Evolutionary conservation across 352 stramenopile species (phyloP).

Genomic region (Pythium sp.): DNA sequence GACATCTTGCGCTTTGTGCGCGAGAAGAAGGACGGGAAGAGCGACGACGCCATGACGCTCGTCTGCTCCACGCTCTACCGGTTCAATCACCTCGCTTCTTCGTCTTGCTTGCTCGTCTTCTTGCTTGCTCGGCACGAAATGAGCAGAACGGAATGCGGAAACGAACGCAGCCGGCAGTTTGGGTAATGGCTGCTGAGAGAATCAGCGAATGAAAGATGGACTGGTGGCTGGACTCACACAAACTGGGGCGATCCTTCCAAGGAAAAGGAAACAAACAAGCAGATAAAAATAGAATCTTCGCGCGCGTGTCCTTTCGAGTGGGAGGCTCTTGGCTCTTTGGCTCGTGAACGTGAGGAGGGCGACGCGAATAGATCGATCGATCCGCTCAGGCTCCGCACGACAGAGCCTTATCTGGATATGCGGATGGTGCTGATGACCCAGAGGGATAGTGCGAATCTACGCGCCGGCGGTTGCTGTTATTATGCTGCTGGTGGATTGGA

Average conservation of each 20-base stretch:
- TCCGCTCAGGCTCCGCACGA: background rate
- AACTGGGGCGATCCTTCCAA: background rate
- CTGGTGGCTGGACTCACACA: background rate
- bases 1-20: slow-evolving; percentile 63
- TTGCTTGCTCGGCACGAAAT: background rate
- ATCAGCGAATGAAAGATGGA: background rate
- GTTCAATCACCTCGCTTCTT: background rate
- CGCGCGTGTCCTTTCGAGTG: background rate
- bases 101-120: background rate
- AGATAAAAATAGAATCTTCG: slow-evolving; percentile 2
- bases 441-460: background rate
- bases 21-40: slow-evolving; percentile 20
- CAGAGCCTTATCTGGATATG: background rate
- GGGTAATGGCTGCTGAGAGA: background rate
- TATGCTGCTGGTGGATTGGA: background rate
- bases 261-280: too few relatives aligned
- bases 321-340: background rate
- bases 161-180: background rate
- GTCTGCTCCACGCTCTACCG: background rate
- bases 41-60: background rate
- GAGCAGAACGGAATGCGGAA: background rate
- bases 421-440: background rate
- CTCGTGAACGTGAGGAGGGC: background rate
- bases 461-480: too few relatives aligned
- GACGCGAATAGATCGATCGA: background rate